These are phyloP conservation scores for Podospora comata DNA, from an alignment of 495 filamentous ascomycete genomes.

Conservation along the genomic window DNA sequence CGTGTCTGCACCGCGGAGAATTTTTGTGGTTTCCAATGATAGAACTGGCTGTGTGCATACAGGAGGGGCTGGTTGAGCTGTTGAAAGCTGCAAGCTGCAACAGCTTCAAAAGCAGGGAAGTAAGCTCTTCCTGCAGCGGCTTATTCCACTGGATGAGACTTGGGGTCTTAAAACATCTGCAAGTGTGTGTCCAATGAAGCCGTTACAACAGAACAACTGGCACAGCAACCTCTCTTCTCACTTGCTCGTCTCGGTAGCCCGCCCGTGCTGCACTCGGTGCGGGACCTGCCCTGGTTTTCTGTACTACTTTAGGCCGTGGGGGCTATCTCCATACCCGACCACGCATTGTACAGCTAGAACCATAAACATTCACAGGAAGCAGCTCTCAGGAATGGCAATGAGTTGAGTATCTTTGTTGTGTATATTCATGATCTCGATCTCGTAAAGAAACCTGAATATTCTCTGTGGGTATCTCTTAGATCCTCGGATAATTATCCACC, in stretches of 20 bases:
- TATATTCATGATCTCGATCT: background rate
- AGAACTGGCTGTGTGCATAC: background rate
- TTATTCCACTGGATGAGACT: background rate
- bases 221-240: background rate
- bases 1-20: background rate
- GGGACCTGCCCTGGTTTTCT: background rate
- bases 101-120: background rate
- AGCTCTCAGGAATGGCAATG: background rate
- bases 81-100: background rate
- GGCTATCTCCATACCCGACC: background rate
- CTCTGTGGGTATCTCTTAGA: background rate
- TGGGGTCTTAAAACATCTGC: background rate
- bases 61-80: background rate
- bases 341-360: no score
- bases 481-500: background rate
- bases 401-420: background rate
- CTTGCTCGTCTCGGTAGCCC: background rate
- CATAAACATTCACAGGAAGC: background rate
- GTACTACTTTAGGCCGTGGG: background rate
- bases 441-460: no score
- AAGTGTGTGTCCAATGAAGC: background rate
- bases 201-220: background rate
- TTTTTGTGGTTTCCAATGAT: background rate
- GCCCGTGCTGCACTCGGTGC: background rate
- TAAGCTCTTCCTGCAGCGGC: background rate